phyloP scores from a whole-genome alignment of 306 rosid species.

The Cicer judaicum region DNA sequence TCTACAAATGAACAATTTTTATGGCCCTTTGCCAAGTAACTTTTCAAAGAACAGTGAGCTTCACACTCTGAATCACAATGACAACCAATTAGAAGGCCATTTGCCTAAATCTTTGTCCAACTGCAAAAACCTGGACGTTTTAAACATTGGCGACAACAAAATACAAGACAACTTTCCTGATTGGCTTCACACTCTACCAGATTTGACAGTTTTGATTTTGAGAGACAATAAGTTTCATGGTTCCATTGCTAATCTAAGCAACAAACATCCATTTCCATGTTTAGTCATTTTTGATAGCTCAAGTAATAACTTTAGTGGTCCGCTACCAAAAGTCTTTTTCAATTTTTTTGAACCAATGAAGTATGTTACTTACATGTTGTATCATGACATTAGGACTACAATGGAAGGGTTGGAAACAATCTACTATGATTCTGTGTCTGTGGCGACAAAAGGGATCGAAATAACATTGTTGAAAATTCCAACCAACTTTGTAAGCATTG shows the following conservation, averaged over 20 bases:
- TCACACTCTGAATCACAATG: slow-evolving; percentile 19
- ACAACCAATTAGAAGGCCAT: slow-evolving; percentile 39
- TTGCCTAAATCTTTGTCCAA: slow-evolving; percentile 31
- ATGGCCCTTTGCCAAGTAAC: slow-evolving; percentile 34
- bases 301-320: slow-evolving; percentile 23
- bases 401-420: no score
- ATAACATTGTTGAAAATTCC: background rate
- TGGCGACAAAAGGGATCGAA: background rate
- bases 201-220: slow-evolving; percentile 44
- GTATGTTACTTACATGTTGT: background rate
- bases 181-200: slow-evolving; percentile 42
- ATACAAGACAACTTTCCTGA: slow-evolving; percentile 43
- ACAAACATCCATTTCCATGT: background rate
- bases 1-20: slow-evolving; percentile 40
- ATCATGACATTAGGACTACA: no score
- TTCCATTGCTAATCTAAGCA: background rate
- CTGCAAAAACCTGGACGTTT: slow-evolving; percentile 11
- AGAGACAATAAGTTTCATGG: slow-evolving; percentile 50
- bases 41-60: background rate
- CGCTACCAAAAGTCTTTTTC: background rate
- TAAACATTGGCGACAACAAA: slow-evolving; percentile 48
- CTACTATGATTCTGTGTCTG: background rate
- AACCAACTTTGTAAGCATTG: slow-evolving; percentile 28
- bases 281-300: slow-evolving; percentile 47
- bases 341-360: slow-evolving; percentile 41